Base-by-base conservation (phyloP, 306 rosid species). In the Citrullus colocynthis region DNA sequence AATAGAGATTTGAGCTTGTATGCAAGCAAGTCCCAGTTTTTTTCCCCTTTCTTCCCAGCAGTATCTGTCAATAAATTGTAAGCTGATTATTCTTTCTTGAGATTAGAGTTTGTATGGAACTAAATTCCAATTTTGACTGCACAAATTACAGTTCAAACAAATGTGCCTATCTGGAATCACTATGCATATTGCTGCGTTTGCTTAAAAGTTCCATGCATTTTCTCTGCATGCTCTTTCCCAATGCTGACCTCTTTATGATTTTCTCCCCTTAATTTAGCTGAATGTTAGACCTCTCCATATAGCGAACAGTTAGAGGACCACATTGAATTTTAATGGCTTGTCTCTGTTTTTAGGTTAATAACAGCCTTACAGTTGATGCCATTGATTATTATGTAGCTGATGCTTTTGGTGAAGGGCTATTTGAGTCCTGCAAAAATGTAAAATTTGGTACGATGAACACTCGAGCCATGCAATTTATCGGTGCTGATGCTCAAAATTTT, bases 401-500 rank as follows among this genome's bases (percentile, higher is more conserved):
- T 80, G 81, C 90, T 82, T 95, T 90, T 88, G 99, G 99, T 81
- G 93, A 89, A 88, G 97, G 97, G 76, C 84, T 95, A 79, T 95
- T 87, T 67, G 87, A 92, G 74, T 95, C 99, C 71, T 95, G 99
- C 93, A 95, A 92, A 84, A 97, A 95, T 70, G 99, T 95, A 61
- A 95, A 92, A 80, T 95, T 89, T 83, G 99, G 99, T 80, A 89
- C 96, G 76, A 84, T 80, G 89, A 95, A 95, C 82, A 88, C 99
- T 83, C 89, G 84, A 69, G 99, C 92, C 76, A 66, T 92, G 54
- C 90, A 92, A 79, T 90, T 88, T 83, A 80, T 95, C 81, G 99
- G 99, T 52, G 93, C 86, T 52, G 96, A 93, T 84, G 97, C 99
- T 84, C 80, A 86, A 87, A 92, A 92, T 84, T 87, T 88, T 84